Evolutionary conservation across 176 grass and related monocot genomes (phyloP).

Genomic region (Puya raimondii): DNA sequence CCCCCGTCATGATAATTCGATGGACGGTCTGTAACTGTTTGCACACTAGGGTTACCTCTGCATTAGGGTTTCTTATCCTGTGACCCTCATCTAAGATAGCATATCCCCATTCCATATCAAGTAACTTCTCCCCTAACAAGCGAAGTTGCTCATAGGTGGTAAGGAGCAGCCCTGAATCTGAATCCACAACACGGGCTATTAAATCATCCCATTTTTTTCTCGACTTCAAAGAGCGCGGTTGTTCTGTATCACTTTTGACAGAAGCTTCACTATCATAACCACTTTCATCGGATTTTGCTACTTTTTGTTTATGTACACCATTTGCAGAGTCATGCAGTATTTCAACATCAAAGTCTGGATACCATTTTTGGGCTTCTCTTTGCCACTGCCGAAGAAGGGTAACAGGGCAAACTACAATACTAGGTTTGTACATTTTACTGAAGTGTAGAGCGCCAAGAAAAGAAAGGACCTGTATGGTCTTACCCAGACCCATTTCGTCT

Average conservation of each 20-base stretch:
- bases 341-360: conserved; percentile 76
- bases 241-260: conserved; percentile 46
- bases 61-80: conserved; percentile 93
- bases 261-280: conserved; percentile 67
- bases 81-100: conserved; percentile 86
- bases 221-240: conserved; percentile 27
- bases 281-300: conserved; percentile 25
- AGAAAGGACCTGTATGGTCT: conserved; percentile 74
- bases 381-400: conserved; percentile 82
- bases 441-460: conserved; percentile 86
- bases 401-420: conserved; percentile 72
- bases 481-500: conserved; percentile 97
- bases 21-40: conserved; percentile 91
- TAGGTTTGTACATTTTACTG: conserved; percentile 76
- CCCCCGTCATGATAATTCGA: conserved; percentile 89
- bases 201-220: conserved; percentile 72
- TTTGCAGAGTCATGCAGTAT: conserved; percentile 81
- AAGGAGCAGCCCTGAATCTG: conserved; percentile 72
- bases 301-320: conserved; percentile 32
- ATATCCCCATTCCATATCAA: conserved; percentile 87
- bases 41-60: conserved; percentile 81
- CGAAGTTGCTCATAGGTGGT: conserved; percentile 92
- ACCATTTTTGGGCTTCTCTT: conserved; percentile 75
- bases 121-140: conserved; percentile 59
- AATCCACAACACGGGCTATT: conserved; percentile 64